Evolutionary conservation across 78 protist genomes (phyloP), one percentile per base, ranked within the genome.

Genomic region (Tieghemostelium lacteum): DNA sequence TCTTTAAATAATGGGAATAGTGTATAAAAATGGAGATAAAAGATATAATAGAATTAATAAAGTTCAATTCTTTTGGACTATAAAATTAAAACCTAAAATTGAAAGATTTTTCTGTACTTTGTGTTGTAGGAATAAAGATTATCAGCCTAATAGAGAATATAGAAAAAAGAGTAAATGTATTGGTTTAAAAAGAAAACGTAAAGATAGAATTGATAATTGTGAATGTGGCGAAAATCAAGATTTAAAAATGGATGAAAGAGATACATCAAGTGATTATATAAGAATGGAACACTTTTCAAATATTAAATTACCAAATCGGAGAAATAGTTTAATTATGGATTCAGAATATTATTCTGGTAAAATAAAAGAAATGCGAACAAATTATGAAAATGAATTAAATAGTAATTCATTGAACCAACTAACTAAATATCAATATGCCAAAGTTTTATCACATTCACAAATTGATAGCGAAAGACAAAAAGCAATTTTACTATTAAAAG

Each of bases 351-450:
- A 42, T 33, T 50, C 62, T 12, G 61, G 24, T 19, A 37, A 62
- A 20, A 33, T 75, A 22, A 12, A 63, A 60, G 40, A 61, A 29
- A 37, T 26, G 19, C 49, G 29, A 40, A 37, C n/a, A 10, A 37
- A 33, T 29, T 75, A 75, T 31, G 63, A 75, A 45, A 39, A 50
- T 17, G 86, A 75, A 20, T 60, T 28, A 19, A 75, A 29, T 10
- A 39, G 24, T 19, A 39, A 75, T 45, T 42, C 72, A 7, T 8
- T 3, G 3, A 33, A n/a, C n/a, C 73, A 8, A 29, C 86, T 6
- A 61, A 22, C 10, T 58, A 75, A 22, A 60, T 36, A 29, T 20
- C 72, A 75, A 33, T 75, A 62, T 45, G 86, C 86, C 12, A 75
- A 60, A 28, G 37, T 7, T 31, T 24, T 75, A 20, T 75, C 86